Evolutionary conservation across 306 rosid genomes (phyloP).

Genomic region (Inga laurina): DNA sequence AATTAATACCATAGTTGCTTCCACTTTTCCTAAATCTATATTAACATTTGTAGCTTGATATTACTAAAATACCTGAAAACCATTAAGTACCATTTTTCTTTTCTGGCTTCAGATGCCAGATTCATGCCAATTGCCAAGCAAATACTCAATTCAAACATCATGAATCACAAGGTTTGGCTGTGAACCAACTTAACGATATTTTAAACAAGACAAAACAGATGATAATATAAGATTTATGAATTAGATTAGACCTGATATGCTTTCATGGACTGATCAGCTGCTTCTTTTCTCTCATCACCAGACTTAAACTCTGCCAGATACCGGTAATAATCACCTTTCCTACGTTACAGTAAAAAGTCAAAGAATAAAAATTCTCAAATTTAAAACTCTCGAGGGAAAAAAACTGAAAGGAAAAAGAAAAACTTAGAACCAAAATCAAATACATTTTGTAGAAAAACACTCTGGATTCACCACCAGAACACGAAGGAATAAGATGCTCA

Average conservation of each 20-base stretch:
- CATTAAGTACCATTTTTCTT: neutral
- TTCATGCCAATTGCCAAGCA: neutral
- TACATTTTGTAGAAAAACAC: conserved; percentile 48
- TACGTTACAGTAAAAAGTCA: conserved; percentile 3
- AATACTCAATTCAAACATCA: neutral
- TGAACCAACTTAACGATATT: neutral
- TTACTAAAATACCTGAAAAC: neutral
- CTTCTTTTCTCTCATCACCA: conserved; percentile 45
- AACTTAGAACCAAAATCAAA: neutral
- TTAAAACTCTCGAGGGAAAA: neutral
- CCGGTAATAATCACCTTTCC: conserved; percentile 53
- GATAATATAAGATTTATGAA: neutral
- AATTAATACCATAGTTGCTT: neutral
- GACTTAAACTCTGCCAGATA: conserved; percentile 43
- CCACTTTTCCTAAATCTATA: neutral
- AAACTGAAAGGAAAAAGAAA: neutral
- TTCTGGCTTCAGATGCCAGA: conserved; percentile 3
- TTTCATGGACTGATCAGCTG: conserved; percentile 45
- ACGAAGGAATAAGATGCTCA: conserved; percentile 37
- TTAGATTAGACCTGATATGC: conserved; percentile 41
- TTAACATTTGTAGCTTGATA: neutral
- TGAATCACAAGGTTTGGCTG: neutral
- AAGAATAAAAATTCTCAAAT: neutral
- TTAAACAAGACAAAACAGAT: neutral
- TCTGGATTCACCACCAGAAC: conserved; percentile 26